Conservation (phyloP, 208 protist genomes). For the Crithidia bombi region DNA sequence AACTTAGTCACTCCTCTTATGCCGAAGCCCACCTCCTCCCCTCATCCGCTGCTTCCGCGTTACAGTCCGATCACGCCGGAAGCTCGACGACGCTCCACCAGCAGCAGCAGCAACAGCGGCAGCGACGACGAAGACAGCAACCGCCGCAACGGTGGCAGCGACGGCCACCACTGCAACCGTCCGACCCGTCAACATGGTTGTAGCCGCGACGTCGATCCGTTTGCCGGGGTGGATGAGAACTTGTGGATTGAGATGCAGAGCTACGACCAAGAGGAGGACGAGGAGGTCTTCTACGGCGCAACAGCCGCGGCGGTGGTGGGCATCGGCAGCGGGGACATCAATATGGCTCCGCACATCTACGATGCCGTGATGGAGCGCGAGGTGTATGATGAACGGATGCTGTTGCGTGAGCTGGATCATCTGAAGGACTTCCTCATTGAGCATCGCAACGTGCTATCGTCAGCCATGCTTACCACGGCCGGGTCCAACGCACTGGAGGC, state of each 20-base stretch:
- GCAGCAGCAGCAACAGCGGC: slow-evolving; percentile 5
- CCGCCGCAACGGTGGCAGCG: not conserved
- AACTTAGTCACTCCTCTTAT: not conserved
- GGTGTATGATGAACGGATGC: slow-evolving; percentile 46
- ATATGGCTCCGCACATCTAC: slow-evolving; percentile 35
- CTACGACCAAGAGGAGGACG: slow-evolving; percentile 40
- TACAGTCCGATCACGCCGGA: not conserved
- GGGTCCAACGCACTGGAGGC: slow-evolving; percentile 83
- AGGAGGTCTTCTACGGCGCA: slow-evolving; percentile 41
- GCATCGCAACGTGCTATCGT: slow-evolving; percentile 72
- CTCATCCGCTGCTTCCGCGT: not conserved
- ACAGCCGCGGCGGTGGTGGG: slow-evolving; percentile 24
- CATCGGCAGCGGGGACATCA: slow-evolving; percentile 34
- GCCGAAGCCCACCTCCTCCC: not conserved
- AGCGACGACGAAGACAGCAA: not conserved
- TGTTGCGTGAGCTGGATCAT: slow-evolving; percentile 73
- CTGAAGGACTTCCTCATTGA: slow-evolving; percentile 77
- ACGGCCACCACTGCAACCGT: not conserved
- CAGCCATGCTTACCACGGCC: slow-evolving; percentile 64
- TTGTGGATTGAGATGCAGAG: slow-evolving; percentile 35
- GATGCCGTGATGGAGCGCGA: slow-evolving; percentile 41
- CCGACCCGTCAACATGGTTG: no score
- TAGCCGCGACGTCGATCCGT: not conserved
- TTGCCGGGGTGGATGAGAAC: slow-evolving; percentile 9
- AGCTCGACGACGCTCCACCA: not conserved